Evolutionary conservation across 2,329 filamentous ascomycete genomes (phyloP).

Genomic region (Aureobasidium melanogenum): DNA sequence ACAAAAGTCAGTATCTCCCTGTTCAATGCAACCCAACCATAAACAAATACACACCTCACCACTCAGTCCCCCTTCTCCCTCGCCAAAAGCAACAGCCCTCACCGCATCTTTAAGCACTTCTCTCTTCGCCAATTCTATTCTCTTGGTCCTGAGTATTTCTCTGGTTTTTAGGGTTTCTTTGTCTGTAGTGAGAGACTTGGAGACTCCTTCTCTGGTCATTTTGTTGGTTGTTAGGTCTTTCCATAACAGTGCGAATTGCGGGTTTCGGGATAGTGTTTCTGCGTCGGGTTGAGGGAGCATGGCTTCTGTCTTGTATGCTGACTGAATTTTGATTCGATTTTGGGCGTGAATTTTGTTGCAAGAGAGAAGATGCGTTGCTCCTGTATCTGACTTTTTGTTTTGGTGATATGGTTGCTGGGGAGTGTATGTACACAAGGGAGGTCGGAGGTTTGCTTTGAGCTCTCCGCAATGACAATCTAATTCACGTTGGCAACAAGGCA

Average conservation of each 20-base stretch:
- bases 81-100: conserved; percentile 25
- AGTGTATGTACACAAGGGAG: not conserved
- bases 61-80: conserved; percentile 27
- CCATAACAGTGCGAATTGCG: conserved; percentile 37
- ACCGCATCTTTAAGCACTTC: conserved; percentile 19
- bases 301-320: not conserved
- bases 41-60: conserved; percentile 24
- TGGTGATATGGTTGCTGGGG: not conserved
- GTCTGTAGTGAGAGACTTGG: conserved; percentile 22
- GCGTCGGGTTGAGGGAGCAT: conserved; percentile 36
- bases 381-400: not conserved
- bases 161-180: conserved; percentile 29
- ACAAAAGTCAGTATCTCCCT: not conserved
- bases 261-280: conserved; percentile 29
- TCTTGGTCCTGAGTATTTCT: conserved; percentile 23
- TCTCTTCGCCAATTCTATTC: not conserved
- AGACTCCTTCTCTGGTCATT: conserved; percentile 36
- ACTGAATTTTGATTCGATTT: too few relatives aligned
- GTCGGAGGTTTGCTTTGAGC: not conserved
- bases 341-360: too few relatives aligned
- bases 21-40: not conserved
- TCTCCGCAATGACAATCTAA: not conserved
- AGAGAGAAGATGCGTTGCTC: not conserved
- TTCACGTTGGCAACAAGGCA: not conserved
- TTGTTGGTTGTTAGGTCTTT: conserved; percentile 35